Base-by-base conservation (phyloP, 768 basidiomycete species). In the Hortiboletus campestris region DNA sequence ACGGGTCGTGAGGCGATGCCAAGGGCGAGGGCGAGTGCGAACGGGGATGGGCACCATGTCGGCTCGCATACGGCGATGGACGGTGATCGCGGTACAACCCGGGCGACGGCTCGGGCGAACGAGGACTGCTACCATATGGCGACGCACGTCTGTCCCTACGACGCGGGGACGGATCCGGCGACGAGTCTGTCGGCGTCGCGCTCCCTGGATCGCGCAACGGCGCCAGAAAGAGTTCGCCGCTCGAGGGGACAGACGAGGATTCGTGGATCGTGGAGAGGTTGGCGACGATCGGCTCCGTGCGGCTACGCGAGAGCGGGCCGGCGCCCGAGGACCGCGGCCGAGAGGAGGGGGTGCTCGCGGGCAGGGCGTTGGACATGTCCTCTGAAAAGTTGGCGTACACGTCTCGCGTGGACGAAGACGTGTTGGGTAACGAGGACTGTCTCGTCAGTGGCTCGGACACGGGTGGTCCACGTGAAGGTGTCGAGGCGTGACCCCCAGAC, bases 231-330 rank as follows among this genome's bases (percentile, higher is more conserved):
- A 61, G 40, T n/a, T 73, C 69, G 9, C 58, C 62, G 32, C 67
- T 72, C 19, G 63, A 62, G 4, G 51, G 40, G 2, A 46, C 6
- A 20, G 67, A 63, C 32, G 62, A 53, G 9, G 64, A 54, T 36
- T 71, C 70, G 20, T 46, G 70, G 28, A 71, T 71, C 39, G 70
- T 71, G 13, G 62, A 51, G 32, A 71, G 52, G 40, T 65, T 62
- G 6, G 57, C 42, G 5, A 73, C 2, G n/a, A 56, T 29, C 2
- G 70, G 71, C 32, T 71, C 70, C 1, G 70, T 71, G 39, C 69
- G 70, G 43, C 63, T 71, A 14, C 70, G 69, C 11, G 52, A 50
- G 31, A 71, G 62, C 1, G 60, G 39, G 35, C 39, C 35, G 5
- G 51, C 36, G 12, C 36, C 57, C 2, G 54, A 50, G 31, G 62